Conservation (phyloP, 2,329 filamentous ascomycete genomes). For the Ceratocystis colombiana region DNA sequence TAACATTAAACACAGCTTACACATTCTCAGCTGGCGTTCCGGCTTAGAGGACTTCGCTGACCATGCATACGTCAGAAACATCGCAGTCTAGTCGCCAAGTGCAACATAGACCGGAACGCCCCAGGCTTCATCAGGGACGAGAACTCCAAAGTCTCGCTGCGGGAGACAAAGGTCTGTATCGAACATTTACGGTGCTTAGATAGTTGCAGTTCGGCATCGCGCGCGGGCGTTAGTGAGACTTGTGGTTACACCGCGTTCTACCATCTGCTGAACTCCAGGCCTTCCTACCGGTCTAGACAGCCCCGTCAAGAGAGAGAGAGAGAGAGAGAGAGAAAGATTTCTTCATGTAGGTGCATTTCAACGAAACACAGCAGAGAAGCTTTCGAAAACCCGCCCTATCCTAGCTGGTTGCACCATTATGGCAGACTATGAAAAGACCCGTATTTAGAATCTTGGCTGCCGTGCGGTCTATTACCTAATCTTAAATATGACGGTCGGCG, state of each 20-base stretch:
- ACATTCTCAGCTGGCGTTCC: slow-evolving; percentile 54
- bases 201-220: slow-evolving; percentile 34
- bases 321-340: slow-evolving; percentile 37
- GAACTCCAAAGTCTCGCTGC: slow-evolving; percentile 39
- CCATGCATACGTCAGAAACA: slow-evolving; percentile 47
- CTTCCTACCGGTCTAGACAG: slow-evolving; percentile 47
- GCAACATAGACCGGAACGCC: slow-evolving; percentile 50
- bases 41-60: slow-evolving; percentile 51
- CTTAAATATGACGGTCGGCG: slow-evolving; percentile 52
- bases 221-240: slow-evolving; percentile 38
- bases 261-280: slow-evolving; percentile 48
- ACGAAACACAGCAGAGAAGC: slow-evolving; percentile 52
- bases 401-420: slow-evolving; percentile 59
- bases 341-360: slow-evolving; percentile 57
- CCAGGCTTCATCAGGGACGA: slow-evolving; percentile 46
- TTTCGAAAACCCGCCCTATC: slow-evolving; percentile 41
- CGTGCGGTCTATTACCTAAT: slow-evolving; percentile 56
- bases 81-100: slow-evolving; percentile 52
- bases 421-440: slow-evolving; percentile 44
- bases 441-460: slow-evolving; percentile 40
- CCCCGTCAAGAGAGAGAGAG: slow-evolving; percentile 40
- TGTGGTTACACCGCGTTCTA: slow-evolving; percentile 50
- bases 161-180: slow-evolving; percentile 43
- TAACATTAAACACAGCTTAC: slow-evolving; percentile 41
- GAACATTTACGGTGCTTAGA: slow-evolving; percentile 36